Evolutionary conservation across 768 basidiomycete species (phyloP).

Genomic region (Pleurotus djamor): DNA sequence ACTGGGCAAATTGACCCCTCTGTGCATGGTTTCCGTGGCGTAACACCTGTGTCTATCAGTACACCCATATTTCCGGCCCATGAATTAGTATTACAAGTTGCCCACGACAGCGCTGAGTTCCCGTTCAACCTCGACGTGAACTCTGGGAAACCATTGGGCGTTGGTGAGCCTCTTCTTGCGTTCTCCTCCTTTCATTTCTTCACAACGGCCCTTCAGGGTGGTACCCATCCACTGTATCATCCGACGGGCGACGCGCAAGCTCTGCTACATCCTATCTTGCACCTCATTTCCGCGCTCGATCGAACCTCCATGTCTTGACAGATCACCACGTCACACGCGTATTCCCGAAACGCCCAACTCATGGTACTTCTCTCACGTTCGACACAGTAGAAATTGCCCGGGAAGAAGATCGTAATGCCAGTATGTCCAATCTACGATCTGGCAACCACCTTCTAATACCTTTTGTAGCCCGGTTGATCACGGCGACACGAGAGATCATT

Average conservation of each 20-base stretch:
- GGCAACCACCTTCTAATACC: neutral
- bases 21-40: slow-evolving; percentile 21
- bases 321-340: slow-evolving; percentile 22
- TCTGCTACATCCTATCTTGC: slow-evolving; percentile 28
- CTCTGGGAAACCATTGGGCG: slow-evolving; percentile 23
- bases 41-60: slow-evolving; percentile 16
- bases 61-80: slow-evolving; percentile 15
- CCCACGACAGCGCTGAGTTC: slow-evolving; percentile 19
- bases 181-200: neutral
- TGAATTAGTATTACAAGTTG: slow-evolving; percentile 18
- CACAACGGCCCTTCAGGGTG: slow-evolving; percentile 18
- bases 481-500: slow-evolving; percentile 32
- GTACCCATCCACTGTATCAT: slow-evolving; percentile 21
- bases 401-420: slow-evolving; percentile 9
- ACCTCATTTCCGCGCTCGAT: slow-evolving; percentile 18
- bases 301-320: slow-evolving; percentile 29
- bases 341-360: slow-evolving; percentile 13
- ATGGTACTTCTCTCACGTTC: slow-evolving; percentile 15
- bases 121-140: slow-evolving; percentile 32
- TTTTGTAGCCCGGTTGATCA: neutral
- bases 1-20: slow-evolving; percentile 21
- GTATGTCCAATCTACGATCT: neutral
- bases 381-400: slow-evolving; percentile 18
- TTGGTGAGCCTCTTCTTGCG: slow-evolving; percentile 14
- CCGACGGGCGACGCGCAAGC: slow-evolving; percentile 21